Percentiles rank a stretch among this genome's conserved stretches.
These are phyloP conservation scores for Corchorus olitorius DNA, from an alignment of 345 rosid species.

Conservation along the genomic window DNA sequence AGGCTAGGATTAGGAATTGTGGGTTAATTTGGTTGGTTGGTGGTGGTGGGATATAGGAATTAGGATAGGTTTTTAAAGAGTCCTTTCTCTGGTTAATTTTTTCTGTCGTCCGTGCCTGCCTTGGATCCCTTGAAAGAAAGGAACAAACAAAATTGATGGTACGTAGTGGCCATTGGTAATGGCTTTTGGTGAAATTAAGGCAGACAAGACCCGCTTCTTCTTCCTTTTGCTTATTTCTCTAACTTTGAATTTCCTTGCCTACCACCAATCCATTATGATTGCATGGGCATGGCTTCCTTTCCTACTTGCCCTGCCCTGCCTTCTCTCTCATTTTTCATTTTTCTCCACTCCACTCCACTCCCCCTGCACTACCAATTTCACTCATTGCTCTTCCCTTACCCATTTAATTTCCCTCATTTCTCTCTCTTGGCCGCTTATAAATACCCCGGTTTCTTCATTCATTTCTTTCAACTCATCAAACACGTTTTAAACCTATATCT, in stretches of 20 bases:
- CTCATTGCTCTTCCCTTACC: conserved; percentile 16
- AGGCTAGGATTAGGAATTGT: background rate
- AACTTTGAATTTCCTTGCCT: conserved; percentile 34
- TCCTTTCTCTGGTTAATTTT: conserved; percentile 10
- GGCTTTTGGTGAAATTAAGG: conserved; percentile 38
- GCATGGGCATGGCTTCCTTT: conserved; percentile 45
- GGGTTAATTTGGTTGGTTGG: background rate
- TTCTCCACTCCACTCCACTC: background rate
- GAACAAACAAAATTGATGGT: background rate
- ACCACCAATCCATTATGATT: conserved; percentile 39
- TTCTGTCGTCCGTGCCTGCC: background rate
- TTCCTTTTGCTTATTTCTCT: conserved; percentile 27
- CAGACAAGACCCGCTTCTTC: conserved; percentile 27
- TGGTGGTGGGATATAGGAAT: conserved; percentile 12
- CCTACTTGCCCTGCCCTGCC: background rate
- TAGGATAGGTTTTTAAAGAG: background rate
- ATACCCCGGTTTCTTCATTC: conserved; percentile 27
- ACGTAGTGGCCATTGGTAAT: background rate
- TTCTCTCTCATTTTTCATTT: background rate
- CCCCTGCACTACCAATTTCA: conserved; percentile 15
- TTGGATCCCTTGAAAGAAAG: conserved; percentile 9
- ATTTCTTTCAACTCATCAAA: background rate
- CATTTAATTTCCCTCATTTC: conserved; percentile 1
- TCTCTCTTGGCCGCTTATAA: conserved; percentile 44
- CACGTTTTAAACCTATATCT: too few species aligned